Evolutionary conservation across 305 asterid genomes (phyloP), one percentile per base, ranked within the genome.

Genomic region (Withania somnifera): DNA sequence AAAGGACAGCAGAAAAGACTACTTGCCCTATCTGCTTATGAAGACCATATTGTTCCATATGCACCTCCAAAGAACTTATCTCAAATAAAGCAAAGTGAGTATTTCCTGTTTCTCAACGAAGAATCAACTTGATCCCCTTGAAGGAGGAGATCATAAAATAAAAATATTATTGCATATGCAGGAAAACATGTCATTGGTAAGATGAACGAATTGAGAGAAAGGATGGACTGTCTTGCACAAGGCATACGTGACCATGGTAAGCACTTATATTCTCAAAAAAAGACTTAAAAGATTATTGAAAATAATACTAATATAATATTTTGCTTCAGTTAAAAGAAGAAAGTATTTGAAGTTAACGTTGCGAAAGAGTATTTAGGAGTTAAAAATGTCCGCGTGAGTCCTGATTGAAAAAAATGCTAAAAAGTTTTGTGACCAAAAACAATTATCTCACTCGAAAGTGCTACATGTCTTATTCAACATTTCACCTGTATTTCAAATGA

Each of bases 241-340:
- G 89, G 89, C 77, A 86, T 91, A 80, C 64, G 89, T 77, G 92
- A 91, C 60, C 92, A 91, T 11, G 89, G 92, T 89, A 83, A 84
- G 50, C 51, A 64, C 40, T 52, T 26, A 24, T 15, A 20, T 77
- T 19, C 69, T 7, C 34, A 17, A 7, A 0, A 10, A 11, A 68
- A n/a, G 52, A 54, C 34, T 77, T 7, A 54, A 52, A 38, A 34
- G 6, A 22, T 5, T 17, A 54, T 20, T n/a, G 67, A 32, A 34
- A 51, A n/a, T 9, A 28, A 2, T 17, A 28, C 60, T 32, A 32
- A 17, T 19, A 6, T 32, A 28, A 32, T 5, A 19, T n/a, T 17
- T n/a, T 30, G 32, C 28, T 30, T 17, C 17, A 76, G 45, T 30
- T 13, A 1, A 0, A 77, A 50, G 28, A 19, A 20, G 3, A 10